Percentiles rank a stretch among this genome's conserved stretches.
phyloP scores from a whole-genome alignment of 1,284 basidiomycete species.

The Cryptococcus maquisensis region DNA sequence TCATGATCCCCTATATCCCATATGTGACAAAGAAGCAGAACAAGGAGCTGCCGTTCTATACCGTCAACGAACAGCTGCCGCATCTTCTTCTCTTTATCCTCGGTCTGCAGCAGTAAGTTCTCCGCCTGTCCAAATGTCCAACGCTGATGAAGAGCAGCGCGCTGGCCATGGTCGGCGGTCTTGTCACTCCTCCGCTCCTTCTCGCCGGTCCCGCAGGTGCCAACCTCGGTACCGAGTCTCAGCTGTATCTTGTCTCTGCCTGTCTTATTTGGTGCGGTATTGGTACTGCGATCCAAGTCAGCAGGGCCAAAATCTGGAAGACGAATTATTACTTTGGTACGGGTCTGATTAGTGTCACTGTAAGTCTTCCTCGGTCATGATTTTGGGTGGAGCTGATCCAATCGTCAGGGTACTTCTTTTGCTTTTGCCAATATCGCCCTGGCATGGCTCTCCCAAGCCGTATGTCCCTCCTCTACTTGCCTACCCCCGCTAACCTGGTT shows the following conservation, averaged over 20 bases:
- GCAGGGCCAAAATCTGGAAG: slow-evolving; percentile 17
- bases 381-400: background rate
- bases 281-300: slow-evolving; percentile 31
- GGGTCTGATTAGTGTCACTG: slow-evolving; percentile 29
- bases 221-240: slow-evolving; percentile 22
- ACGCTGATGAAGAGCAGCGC: slow-evolving; percentile 10
- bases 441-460: slow-evolving; percentile 20
- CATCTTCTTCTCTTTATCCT: slow-evolving; percentile 32
- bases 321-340: slow-evolving; percentile 31
- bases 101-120: slow-evolving; percentile 30
- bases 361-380: background rate
- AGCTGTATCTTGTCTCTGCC: slow-evolving; percentile 32
- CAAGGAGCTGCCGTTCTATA: slow-evolving; percentile 34
- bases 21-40: slow-evolving; percentile 20
- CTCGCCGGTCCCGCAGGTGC: slow-evolving; percentile 27
- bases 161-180: slow-evolving; percentile 34
- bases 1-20: slow-evolving; percentile 36
- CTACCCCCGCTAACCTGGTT: background rate
- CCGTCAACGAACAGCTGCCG: slow-evolving; percentile 25
- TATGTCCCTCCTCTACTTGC: background rate
- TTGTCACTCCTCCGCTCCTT: slow-evolving; percentile 31
- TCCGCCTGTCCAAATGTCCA: background rate
- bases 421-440: slow-evolving; percentile 33
- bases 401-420: slow-evolving; percentile 18
- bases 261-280: slow-evolving; percentile 33